phyloP scores from a whole-genome alignment of 768 basidiomycete species.

The Brasilioporus rufonigricans region DNA sequence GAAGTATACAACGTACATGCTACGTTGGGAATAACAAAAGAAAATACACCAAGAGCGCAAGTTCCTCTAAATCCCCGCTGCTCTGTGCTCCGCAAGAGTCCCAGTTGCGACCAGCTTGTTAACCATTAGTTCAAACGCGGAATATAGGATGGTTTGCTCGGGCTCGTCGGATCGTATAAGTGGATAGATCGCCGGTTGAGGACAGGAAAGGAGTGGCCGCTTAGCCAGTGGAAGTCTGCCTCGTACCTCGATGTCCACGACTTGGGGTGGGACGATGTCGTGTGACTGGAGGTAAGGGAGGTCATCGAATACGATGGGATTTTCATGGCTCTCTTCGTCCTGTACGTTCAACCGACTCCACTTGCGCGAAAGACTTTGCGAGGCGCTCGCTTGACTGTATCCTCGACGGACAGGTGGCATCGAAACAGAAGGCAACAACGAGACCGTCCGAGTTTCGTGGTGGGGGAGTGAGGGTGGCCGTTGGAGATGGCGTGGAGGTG shows the following conservation, averaged over 20 bases:
- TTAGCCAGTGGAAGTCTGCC: not conserved
- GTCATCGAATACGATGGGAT: slow-evolving; percentile 22
- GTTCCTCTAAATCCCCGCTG: not conserved
- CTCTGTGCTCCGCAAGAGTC: slow-evolving; percentile 4
- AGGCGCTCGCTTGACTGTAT: slow-evolving; percentile 11
- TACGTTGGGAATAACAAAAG: not conserved
- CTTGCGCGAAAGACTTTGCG: slow-evolving; percentile 25
- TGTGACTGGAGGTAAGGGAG: slow-evolving; percentile 4
- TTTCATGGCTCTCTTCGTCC: slow-evolving; percentile 16
- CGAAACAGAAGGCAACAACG: slow-evolving; percentile 10
- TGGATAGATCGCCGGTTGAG: slow-evolving; percentile 21
- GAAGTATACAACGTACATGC: not conserved
- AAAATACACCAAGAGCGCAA: not conserved
- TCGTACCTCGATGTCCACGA: slow-evolving; percentile 15
- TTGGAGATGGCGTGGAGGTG: slow-evolving; percentile 18
- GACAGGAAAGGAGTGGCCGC: slow-evolving; percentile 20
- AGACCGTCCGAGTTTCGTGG: not conserved
- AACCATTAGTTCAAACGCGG: slow-evolving; percentile 24
- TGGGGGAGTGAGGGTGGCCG: slow-evolving; percentile 17
- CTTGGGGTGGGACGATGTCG: not conserved
- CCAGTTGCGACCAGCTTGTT: slow-evolving; percentile 19
- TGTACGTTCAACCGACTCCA: slow-evolving; percentile 31
- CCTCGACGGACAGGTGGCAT: slow-evolving; percentile 6
- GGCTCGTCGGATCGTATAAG: slow-evolving; percentile 7
- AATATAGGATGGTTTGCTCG: slow-evolving; percentile 21